Conservation (phyloP, 2,329 filamentous ascomycete genomes). For the Rhytidhysteron rufulum region DNA sequence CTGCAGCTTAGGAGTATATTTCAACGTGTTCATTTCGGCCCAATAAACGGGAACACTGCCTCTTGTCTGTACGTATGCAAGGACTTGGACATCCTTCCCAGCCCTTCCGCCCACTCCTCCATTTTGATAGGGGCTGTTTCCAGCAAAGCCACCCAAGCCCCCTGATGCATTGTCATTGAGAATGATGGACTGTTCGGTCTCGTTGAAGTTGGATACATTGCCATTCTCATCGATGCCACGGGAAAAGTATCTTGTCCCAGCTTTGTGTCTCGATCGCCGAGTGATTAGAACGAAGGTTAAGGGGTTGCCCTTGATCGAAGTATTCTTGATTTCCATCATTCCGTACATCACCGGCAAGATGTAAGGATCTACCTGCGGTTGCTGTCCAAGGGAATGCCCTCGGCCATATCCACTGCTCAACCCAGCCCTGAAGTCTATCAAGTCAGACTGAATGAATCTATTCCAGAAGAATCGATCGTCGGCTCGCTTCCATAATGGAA, state of each 20-base stretch:
- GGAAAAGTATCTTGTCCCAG: conserved; percentile 91
- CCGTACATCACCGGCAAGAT: conserved; percentile 95
- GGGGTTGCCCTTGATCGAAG: conserved; percentile 77
- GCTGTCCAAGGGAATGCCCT: conserved; percentile 63
- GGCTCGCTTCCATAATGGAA: conserved; percentile 83
- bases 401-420: conserved; percentile 47
- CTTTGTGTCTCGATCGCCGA: conserved; percentile 79
- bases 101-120: conserved; percentile 53
- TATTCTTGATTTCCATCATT: conserved; percentile 87
- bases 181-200: conserved; percentile 90
- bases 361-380: conserved; percentile 79
- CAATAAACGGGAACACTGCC: conserved; percentile 95
- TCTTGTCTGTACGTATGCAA: conserved; percentile 94
- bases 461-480: conserved; percentile 99
- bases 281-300: conserved; percentile 87
- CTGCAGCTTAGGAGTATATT: conserved; percentile 87
- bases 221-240: conserved; percentile 90
- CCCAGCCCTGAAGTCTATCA: conserved; percentile 81
- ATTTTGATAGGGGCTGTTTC: conserved; percentile 71
- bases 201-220: conserved; percentile 97
- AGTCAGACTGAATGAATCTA: conserved; percentile 81
- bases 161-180: conserved; percentile 74
- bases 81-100: conserved; percentile 76
- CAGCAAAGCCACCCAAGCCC: conserved; percentile 75
- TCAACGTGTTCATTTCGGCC: conserved; percentile 90